phyloP scores from a whole-genome alignment of 2,329 filamentous ascomycete genomes.

The Aspergillus fumigatiaffinis region DNA sequence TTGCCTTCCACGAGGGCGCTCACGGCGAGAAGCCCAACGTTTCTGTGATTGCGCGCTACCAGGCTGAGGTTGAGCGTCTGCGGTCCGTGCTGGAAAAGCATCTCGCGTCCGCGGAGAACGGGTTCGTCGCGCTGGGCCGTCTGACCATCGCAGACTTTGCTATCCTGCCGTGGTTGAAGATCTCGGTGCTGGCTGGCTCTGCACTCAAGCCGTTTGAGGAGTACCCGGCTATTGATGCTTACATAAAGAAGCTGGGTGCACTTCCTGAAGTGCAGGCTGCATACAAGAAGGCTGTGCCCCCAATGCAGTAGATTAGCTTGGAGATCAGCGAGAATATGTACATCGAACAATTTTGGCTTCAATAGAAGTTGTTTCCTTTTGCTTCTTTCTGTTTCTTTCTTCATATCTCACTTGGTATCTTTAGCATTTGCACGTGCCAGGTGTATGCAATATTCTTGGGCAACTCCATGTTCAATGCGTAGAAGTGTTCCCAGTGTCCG shows the following conservation, averaged over 20 bases:
- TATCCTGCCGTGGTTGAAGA: slow-evolving; percentile 7
- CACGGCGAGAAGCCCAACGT: slow-evolving; percentile 7
- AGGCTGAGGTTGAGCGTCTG: slow-evolving; percentile 6
- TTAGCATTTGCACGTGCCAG: no score
- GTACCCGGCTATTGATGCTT: not conserved
- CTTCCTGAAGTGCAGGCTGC: not conserved
- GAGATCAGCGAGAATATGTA: no score
- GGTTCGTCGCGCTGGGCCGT: slow-evolving; percentile 4
- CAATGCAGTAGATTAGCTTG: not conserved
- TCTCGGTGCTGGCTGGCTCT: slow-evolving; percentile 1
- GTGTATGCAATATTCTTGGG: no score
- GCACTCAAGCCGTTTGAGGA: slow-evolving; percentile 4
- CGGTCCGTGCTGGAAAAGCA: slow-evolving; percentile 5
- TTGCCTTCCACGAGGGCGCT: slow-evolving; percentile 5
- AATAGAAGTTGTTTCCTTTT: no score
- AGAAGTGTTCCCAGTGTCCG: no score
- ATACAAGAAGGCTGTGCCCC: not conserved
- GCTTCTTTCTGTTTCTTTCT: no score
- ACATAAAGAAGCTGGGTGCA: not conserved
- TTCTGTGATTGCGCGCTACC: slow-evolving; percentile 5
- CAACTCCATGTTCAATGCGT: no score
- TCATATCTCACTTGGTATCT: no score
- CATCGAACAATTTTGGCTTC: no score
- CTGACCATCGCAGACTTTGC: slow-evolving; percentile 9
- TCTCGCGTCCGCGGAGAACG: slow-evolving; percentile 3